phyloP scores from a whole-genome alignment of 192 early-diverging fungal species.

The Pilaira anomala region DNA sequence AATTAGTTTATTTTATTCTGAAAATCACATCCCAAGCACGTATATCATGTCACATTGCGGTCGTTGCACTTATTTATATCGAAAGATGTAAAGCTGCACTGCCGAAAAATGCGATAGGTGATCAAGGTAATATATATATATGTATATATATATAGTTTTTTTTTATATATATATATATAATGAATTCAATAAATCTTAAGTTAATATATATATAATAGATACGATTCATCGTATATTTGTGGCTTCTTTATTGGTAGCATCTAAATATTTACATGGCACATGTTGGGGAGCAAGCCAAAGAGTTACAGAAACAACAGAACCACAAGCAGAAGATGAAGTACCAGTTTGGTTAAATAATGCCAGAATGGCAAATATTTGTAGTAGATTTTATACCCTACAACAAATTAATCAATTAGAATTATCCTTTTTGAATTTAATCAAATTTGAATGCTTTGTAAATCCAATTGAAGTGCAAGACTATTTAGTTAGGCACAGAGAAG shows the following conservation, averaged over 20 bases:
- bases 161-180: no score
- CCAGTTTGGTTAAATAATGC: slow-evolving; percentile 26
- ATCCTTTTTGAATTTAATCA: slow-evolving; percentile 28
- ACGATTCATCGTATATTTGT: slow-evolving; percentile 36
- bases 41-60: slow-evolving; percentile 32
- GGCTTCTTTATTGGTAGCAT: slow-evolving; percentile 34
- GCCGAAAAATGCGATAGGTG: slow-evolving; percentile 33
- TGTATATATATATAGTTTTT: not conserved
- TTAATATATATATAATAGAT: slow-evolving; percentile 27
- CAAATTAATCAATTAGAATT: slow-evolving; percentile 35
- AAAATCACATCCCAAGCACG: slow-evolving; percentile 30
- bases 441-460: slow-evolving; percentile 29
- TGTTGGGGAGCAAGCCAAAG: slow-evolving; percentile 2
- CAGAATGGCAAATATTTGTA: slow-evolving; percentile 23
- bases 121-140: slow-evolving; percentile 30
- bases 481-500: slow-evolving; percentile 23
- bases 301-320: not conserved
- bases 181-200: no score
- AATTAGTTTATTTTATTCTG: slow-evolving; percentile 37
- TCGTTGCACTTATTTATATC: slow-evolving; percentile 36
- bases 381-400: slow-evolving; percentile 27
- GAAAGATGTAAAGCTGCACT: slow-evolving; percentile 30
- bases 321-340: slow-evolving; percentile 17
- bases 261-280: slow-evolving; percentile 32
- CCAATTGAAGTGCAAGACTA: slow-evolving; percentile 21